Evolutionary conservation across 805 yeast genomes (phyloP).

Genomic region (Saccharomycopsis amapae): DNA sequence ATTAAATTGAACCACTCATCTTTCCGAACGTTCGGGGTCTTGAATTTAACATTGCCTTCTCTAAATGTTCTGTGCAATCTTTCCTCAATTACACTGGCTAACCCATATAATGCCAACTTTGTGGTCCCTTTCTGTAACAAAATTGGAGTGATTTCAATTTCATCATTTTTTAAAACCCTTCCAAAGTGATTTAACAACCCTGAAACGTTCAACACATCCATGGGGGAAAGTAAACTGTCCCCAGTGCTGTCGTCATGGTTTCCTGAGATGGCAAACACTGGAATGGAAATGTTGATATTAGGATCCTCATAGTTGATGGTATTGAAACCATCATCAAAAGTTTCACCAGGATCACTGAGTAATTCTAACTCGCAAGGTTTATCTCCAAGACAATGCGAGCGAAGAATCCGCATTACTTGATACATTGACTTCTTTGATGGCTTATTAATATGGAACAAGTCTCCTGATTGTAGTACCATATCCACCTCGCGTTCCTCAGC

Average conservation of each 20-base stretch:
- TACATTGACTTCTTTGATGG: constrained; percentile 83
- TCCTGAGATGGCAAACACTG: constrained; percentile 88
- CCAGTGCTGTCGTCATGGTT: constrained; percentile 98
- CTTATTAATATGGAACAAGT: constrained; percentile 81
- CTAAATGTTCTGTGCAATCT: constrained; percentile 74
- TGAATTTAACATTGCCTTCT: constrained; percentile 71
- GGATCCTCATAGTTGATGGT: constrained; percentile 86
- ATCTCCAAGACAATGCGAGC: constrained; percentile 74
- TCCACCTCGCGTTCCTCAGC: constrained; percentile 73
- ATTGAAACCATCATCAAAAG: constrained; percentile 57
- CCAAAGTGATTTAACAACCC: constrained; percentile 92
- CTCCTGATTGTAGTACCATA: constrained; percentile 89
- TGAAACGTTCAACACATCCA: constrained; percentile 73
- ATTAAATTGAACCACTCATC: constrained; percentile 78
- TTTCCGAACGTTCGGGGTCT: constrained; percentile 51
- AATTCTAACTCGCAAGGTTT: constrained; percentile 80
- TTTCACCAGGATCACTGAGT: constrained; percentile 66
- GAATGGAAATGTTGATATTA: constrained; percentile 79
- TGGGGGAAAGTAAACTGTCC: constrained; percentile 69
- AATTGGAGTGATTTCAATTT: constrained; percentile 66
- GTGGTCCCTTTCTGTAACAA: constrained; percentile 78
- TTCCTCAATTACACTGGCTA: constrained; percentile 87
- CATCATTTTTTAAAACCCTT: constrained; percentile 65
- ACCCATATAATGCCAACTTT: constrained; percentile 77
- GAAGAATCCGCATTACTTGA: constrained; percentile 66